Conservation (phyloP, 78 protist species). For the Chrysochromulina tobinii region DNA sequence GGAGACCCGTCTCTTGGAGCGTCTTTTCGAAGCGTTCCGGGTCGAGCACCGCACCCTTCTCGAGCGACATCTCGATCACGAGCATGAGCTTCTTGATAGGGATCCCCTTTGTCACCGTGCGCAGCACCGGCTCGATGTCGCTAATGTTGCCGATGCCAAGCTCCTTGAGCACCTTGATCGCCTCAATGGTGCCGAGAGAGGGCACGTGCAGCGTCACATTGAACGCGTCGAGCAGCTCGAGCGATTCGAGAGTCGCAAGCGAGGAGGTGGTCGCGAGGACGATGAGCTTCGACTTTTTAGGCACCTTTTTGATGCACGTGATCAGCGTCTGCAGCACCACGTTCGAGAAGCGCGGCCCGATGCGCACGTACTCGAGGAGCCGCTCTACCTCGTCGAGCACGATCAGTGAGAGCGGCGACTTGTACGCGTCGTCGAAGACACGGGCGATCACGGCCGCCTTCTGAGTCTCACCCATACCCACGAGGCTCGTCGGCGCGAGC, state of each 20-base stretch:
- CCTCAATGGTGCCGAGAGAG: neutral
- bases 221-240: slow-evolving; percentile 75
- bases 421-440: slow-evolving; percentile 96
- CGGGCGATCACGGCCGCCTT: slow-evolving; percentile 2
- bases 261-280: slow-evolving; percentile 89
- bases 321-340: slow-evolving; percentile 88
- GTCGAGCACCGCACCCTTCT: neutral
- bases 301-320: slow-evolving; percentile 75
- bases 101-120: neutral
- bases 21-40: neutral
- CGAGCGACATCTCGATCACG: slow-evolving; percentile 84
- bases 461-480: slow-evolving; percentile 18
- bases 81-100: slow-evolving; percentile 82
- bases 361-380: slow-evolving; percentile 83
- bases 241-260: slow-evolving; percentile 44
- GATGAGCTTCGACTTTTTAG: slow-evolving; percentile 78
- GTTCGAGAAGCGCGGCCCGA: slow-evolving; percentile 97
- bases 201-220: slow-evolving; percentile 34
- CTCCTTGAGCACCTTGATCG: neutral
- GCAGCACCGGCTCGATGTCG: neutral
- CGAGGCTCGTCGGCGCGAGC: slow-evolving; percentile 80
- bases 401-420: slow-evolving; percentile 85
- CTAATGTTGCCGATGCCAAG: neutral
- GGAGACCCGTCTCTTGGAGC: neutral
- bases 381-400: slow-evolving; percentile 96